Conservation (phyloP, 352 stramenopile genomes). For the Phytopythium oedochilum region DNA sequence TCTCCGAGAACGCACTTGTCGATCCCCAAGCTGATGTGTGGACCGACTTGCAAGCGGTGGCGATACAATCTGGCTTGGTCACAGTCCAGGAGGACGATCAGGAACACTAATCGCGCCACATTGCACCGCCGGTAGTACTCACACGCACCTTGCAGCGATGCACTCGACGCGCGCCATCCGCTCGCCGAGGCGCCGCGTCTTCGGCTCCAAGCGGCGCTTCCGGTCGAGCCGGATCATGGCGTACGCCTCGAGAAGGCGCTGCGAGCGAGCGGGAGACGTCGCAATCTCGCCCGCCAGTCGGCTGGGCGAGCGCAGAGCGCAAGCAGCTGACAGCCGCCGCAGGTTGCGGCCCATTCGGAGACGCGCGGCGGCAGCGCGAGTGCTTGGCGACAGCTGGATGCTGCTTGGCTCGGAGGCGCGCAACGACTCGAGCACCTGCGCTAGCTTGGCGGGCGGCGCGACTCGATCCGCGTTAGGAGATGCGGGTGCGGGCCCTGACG, state of each 20-base stretch:
- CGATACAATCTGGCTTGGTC: constrained; percentile 1
- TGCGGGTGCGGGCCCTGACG: no score
- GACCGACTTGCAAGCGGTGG: neutral
- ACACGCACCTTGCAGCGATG: constrained; percentile 19
- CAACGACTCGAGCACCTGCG: neutral
- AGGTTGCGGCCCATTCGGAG: neutral
- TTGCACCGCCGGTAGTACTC: neutral
- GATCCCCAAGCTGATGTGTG: neutral
- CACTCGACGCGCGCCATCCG: constrained; percentile 16
- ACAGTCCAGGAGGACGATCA: constrained; percentile 4
- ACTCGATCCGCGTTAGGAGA: neutral
- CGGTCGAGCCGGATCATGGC: neutral
- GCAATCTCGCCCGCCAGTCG: neutral
- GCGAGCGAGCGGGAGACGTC: neutral
- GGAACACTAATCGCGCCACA: constrained; percentile 1
- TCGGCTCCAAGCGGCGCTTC: neutral
- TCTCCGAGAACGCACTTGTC: constrained; percentile 20
- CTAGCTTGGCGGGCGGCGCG: no score
- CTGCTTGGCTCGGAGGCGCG: neutral
- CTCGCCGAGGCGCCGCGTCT: neutral
- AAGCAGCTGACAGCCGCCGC: neutral
- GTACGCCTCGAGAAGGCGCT: neutral
- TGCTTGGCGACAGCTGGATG: neutral
- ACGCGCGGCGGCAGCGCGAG: neutral
- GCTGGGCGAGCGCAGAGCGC: neutral